A percentile compares a stretch with the other conserved stretches of the same genome.
phyloP scores from a whole-genome alignment of 805 yeast species.

The Ogataea angusta region DNA sequence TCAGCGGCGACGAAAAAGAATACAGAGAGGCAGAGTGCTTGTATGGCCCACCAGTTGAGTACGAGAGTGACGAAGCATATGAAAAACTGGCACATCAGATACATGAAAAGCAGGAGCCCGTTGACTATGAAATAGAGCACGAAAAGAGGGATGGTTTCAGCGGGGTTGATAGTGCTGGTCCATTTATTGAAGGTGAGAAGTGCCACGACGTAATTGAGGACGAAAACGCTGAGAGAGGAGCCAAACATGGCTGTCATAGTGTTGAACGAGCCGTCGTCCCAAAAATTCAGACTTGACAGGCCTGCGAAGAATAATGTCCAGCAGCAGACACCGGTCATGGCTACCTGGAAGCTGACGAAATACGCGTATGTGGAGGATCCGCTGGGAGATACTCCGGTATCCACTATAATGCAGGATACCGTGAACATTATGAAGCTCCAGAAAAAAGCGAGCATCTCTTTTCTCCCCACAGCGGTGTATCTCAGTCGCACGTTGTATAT shows the following conservation, averaged over 20 bases:
- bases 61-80: constrained; percentile 65
- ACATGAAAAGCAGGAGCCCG: constrained; percentile 59
- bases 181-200: constrained; percentile 71
- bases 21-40: constrained; percentile 70
- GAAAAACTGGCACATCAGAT: constrained; percentile 63
- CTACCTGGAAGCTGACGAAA: constrained; percentile 80
- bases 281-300: constrained; percentile 77
- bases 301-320: constrained; percentile 71
- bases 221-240: constrained; percentile 55
- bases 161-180: constrained; percentile 45
- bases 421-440: constrained; percentile 56
- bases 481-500: constrained; percentile 75
- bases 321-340: constrained; percentile 68
- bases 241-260: constrained; percentile 59
- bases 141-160: constrained; percentile 66
- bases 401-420: constrained; percentile 71
- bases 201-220: constrained; percentile 62
- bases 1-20: constrained; percentile 83
- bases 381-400: constrained; percentile 91
- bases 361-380: constrained; percentile 71
- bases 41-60: constrained; percentile 79
- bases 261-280: constrained; percentile 86
- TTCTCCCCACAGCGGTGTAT: constrained; percentile 92
- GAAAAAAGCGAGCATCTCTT: constrained; percentile 76
- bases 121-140: constrained; percentile 69